These are phyloP conservation scores for Groenewaldozyma tartarivorans DNA, from an alignment of 805 yeast species.

Conservation along the genomic window DNA sequence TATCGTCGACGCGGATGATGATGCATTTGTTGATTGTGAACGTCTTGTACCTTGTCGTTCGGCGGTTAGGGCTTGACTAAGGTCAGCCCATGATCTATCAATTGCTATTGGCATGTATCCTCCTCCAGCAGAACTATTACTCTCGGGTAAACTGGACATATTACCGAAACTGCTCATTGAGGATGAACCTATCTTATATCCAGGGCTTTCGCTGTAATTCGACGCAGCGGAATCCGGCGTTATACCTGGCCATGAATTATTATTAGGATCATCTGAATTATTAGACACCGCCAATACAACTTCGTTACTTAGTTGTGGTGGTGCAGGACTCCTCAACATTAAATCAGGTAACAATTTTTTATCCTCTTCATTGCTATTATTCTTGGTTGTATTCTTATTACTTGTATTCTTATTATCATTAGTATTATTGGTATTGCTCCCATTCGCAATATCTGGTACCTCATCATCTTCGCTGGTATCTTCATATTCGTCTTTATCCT, in stretches of 20 bases:
- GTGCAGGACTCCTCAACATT: slow-evolving; percentile 12
- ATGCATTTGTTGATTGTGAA: not conserved
- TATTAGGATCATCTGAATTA: not conserved
- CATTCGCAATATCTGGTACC: slow-evolving; percentile 3
- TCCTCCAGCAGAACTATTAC: too few species aligned
- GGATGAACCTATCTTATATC: not conserved
- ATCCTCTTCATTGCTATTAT: not conserved
- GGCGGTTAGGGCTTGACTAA: not conserved
- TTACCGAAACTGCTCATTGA: not conserved
- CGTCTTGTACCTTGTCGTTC: not conserved
- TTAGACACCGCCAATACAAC: slow-evolving; percentile 15
- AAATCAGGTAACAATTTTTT: slow-evolving; percentile 7
- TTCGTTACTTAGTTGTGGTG: slow-evolving; percentile 18
- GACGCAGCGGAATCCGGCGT: too few species aligned
- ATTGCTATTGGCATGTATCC: not conserved
- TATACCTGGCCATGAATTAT: not conserved
- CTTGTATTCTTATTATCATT: slow-evolving; percentile 1
- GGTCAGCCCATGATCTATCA: not conserved
- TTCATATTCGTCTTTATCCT: slow-evolving; percentile 3
- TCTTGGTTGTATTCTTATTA: not conserved
- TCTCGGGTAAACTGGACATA: not conserved
- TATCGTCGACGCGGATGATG: not conserved
- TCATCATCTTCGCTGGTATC: not conserved
- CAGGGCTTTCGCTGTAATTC: too few species aligned
- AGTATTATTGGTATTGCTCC: not conserved